Base-by-base conservation (phyloP, 805 yeast species). In the Barnettozyma wickerhamii region DNA sequence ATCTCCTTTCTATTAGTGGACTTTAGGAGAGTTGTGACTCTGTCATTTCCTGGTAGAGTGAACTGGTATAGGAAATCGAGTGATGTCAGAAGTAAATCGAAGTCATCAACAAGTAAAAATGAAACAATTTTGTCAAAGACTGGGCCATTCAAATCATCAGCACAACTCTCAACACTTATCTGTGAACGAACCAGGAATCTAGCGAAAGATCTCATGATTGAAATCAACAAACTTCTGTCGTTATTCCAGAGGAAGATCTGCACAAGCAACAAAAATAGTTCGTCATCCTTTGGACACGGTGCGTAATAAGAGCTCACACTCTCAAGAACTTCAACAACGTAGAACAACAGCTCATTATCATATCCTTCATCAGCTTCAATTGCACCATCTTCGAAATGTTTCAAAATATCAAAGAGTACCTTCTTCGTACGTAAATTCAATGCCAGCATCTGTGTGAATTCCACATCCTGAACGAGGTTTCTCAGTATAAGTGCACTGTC, bases 31-130 rank as follows among this genome's bases (percentile, higher is more conserved):
- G 69, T 71, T 4, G 73, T 65, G 13, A 82, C 69, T 60, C 87
- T 75, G 30, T 65, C 69, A 27, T 68, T 64, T 6, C 84, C 80
- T 7, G 91, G 83, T 28, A 79, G 68, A 47, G 83, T 68, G 54
- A 77, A 90, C 62, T 87, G 95, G 54, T 86, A 86, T 24, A 93
- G 59, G 58, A 93, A 84, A 58, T 85, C 95, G 48, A 93, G 69
- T 1, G 85, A 76, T 0, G 95, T 82, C 21, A 81, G 66, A 15
- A 79, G 64, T 40, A 91, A 68, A 51, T 88, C 96, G 36, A 71
- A 69, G 56, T 87, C 93, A 48, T 78, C 80, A 19, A 72, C 70
- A 15, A 89, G 62, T 18, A 83, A 65, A 46, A 69, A 77, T 13
- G 81, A 72, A 10, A 77, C 71, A 17, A 81, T 74, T 37, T 69